Base-by-base conservation (phyloP, 257 asterid species). In the Solanum dulcamara region DNA sequence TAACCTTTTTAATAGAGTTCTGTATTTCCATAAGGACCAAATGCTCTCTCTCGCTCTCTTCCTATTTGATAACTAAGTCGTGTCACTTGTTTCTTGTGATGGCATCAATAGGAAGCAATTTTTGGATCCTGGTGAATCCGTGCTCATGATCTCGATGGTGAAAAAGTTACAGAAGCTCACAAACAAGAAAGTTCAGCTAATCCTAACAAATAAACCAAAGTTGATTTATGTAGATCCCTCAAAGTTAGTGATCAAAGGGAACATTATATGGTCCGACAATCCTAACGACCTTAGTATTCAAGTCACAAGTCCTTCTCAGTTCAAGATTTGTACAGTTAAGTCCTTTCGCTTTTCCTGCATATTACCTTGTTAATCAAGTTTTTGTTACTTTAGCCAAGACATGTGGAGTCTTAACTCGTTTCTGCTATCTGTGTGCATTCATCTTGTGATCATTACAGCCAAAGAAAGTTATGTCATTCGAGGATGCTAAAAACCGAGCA, bases 91-190 rank as follows among this genome's bases (percentile, higher is more conserved):
- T 38, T 81, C 60, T 68, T 77, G 38, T 85, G 64, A 33, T 85
- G 84, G 48, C 80, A 57, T 86, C 74, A 85, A 81, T 94, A 97
- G 99, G 99, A 89, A 97, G 87, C 98, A 95, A 66, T 95, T 97
- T 89, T 88, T 97, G 93, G 99, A 97, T 91, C 96, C 98, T 1
- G 99, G 99, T 10, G 99, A 97, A 90, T 94, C 98, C 2, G 98
- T 97, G 67, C 94, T 97, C 15, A 97, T 97, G 99, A 97, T 97
- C 90, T 95, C 99, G 30, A 93, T 90, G 91, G 98, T 97, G 20
- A 97, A 94, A 95, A 97, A 97, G 84, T 87, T 95, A 81, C 98
- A 92, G 92, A 97, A 94, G 88, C 90, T 97, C 81, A 89, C 98
- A 40, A 95, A 89, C 96, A 97, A 97, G 94, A 97, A 97, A 86